Evolutionary conservation across 1,284 basidiomycete species (phyloP), one percentile per base, ranked within the genome.

Genomic region (Xerocomus alliaceus): DNA sequence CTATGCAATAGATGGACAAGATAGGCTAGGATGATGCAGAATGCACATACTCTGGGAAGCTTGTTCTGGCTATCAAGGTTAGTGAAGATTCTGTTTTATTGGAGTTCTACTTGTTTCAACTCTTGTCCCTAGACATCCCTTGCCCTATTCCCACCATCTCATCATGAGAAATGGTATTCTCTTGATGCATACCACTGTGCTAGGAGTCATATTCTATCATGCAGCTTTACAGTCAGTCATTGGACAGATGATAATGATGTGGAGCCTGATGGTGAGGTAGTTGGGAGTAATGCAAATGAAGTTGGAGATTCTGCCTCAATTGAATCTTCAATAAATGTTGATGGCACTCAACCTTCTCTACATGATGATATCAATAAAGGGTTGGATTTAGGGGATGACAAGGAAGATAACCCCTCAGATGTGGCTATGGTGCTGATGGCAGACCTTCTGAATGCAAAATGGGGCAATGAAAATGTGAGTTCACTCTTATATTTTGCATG

Each of bases 381-480:
- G 24, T 79, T 80, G 26, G 80, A 80, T 9, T 83, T 85, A 3
- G 87, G 87, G 11, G 88, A 80, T n/a, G 81, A 80, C 15, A 82
- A 86, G 6, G 86, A 87, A 15, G 87, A 88, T 13, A 82, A 91
- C 58, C 79, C 88, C 2, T 81, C 85, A 2, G 88, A 93, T 65
- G 89, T 95, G 13, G 89, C 93, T 1, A 97, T 99, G 95, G 92
- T 98, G 2, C 97, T 97, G 0, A 90, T 99, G 83, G 97, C 97
- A 2, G 97, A 98, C 76, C 90, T 98, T 83, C 82, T 97, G 53
- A 97, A 97, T 69, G 95, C 95, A 9, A 86, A 88, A 58, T 94
- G 87, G 74, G 90, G 87, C n/a, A 85, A 84, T 32, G 92, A 95
- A 76, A 98, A 97, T 68, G 95, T 94, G 68, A 62, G 87, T 74